These are phyloP conservation scores for Alloascoidea africana DNA, from an alignment of 805 yeast species.

Conservation along the genomic window DNA sequence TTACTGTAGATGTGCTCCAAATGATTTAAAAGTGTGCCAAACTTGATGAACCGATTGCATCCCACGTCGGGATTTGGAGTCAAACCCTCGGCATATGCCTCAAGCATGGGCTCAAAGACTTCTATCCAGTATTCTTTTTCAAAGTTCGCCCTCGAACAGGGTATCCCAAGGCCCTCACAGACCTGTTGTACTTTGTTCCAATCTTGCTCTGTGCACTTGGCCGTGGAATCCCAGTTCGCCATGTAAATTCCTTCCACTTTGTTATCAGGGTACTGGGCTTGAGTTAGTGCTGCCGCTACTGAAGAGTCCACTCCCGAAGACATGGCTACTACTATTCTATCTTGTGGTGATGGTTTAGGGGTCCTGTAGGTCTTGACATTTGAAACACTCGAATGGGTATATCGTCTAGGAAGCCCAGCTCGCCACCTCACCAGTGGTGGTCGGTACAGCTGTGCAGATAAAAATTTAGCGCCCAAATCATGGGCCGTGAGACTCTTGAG, in stretches of 20 bases:
- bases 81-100: slow-evolving; percentile 47
- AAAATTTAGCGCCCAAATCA: too few relatives aligned
- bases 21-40: slow-evolving; percentile 59
- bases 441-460: too few relatives aligned
- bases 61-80: slow-evolving; percentile 95
- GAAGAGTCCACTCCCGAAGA: slow-evolving; percentile 96
- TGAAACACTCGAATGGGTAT: too few relatives aligned
- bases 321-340: slow-evolving; percentile 74
- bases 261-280: slow-evolving; percentile 27
- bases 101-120: slow-evolving; percentile 88
- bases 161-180: slow-evolving; percentile 43
- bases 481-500: too few relatives aligned
- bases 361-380: too few relatives aligned
- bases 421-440: too few relatives aligned
- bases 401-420: too few relatives aligned
- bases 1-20: slow-evolving; percentile 18
- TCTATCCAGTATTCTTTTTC: slow-evolving; percentile 88
- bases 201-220: slow-evolving; percentile 69
- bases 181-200: slow-evolving; percentile 73
- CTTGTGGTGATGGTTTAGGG: slow-evolving; percentile 28
- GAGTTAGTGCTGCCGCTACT: slow-evolving; percentile 59
- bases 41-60: slow-evolving; percentile 77
- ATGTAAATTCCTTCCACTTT: slow-evolving; percentile 76
- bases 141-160: slow-evolving; percentile 64
- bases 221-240: slow-evolving; percentile 67